phyloP scores from a whole-genome alignment of 139 green algal genomes.

The Trebouxia sp. region DNA sequence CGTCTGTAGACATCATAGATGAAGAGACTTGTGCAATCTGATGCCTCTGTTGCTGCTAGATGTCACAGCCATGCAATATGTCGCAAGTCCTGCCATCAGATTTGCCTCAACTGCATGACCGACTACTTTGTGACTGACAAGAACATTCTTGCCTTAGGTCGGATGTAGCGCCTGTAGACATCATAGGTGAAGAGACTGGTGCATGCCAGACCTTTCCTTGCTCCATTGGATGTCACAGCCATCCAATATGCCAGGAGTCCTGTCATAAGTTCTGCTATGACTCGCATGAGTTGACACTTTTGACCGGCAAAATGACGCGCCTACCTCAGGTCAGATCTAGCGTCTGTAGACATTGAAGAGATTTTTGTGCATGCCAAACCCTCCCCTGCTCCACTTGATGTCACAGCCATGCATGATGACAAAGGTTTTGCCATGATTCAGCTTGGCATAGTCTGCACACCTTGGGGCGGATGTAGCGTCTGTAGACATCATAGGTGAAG shows the following conservation, averaged over 20 bases:
- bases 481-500: slow-evolving; percentile 35
- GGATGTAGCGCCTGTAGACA: slow-evolving; percentile 27
- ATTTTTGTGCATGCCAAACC: not conserved
- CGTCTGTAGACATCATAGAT: slow-evolving; percentile 8
- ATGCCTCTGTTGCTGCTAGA: not conserved
- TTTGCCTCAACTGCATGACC: too few species aligned
- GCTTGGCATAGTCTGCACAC: too few species aligned
- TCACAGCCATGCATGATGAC: slow-evolving; percentile 28
- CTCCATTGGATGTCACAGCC: slow-evolving; percentile 20
- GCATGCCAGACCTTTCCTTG: not conserved
- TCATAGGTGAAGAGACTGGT: slow-evolving; percentile 29
- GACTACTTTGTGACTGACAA: not conserved
- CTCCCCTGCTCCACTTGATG: slow-evolving; percentile 1
- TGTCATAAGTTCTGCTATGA: not conserved
- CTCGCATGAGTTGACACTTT: too few species aligned
- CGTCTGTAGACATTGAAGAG: slow-evolving; percentile 30
- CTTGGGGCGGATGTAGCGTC: slow-evolving; percentile 28
- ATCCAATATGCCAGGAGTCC: slow-evolving; percentile 12
- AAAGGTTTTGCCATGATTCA: not conserved
- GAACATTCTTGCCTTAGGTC: slow-evolving; percentile 27
- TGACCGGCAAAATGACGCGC: too few species aligned
- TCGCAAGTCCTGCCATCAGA: slow-evolving; percentile 4
- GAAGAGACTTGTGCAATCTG: slow-evolving; percentile 14
- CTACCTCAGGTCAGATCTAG: too few species aligned
- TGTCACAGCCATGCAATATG: slow-evolving; percentile 27